These are phyloP conservation scores for Trametes meyenii DNA, from an alignment of 768 basidiomycete genomes.

Conservation along the genomic window DNA sequence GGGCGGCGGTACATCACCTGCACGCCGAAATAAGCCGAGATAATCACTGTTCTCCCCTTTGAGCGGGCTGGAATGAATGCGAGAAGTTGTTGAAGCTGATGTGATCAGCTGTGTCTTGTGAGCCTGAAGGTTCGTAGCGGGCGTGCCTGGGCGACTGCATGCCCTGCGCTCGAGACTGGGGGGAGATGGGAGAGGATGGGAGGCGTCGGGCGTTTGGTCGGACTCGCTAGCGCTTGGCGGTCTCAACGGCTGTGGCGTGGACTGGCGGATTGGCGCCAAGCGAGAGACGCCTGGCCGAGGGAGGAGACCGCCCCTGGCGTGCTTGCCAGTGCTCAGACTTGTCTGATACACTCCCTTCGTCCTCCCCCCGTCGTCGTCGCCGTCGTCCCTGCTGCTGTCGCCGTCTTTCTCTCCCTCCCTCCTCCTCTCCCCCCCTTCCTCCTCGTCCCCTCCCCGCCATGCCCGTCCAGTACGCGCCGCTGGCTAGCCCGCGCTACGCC, in stretches of 20 bases:
- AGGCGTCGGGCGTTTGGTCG: neutral
- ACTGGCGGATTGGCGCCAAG: constrained; percentile 3
- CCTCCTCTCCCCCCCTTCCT: neutral
- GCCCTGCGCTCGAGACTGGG: no score
- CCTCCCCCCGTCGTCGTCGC: neutral
- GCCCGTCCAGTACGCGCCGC: constrained; percentile 54
- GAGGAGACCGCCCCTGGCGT: no score
- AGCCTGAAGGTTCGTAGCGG: neutral
- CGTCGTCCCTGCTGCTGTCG: neutral
- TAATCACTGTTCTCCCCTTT: neutral
- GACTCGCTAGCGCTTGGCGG: no score
- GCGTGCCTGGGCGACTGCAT: neutral
- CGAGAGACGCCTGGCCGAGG: neutral
- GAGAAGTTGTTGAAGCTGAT: constrained; percentile 1
- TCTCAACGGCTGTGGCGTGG: neutral
- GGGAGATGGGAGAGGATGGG: neutral
- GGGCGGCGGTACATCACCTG: no score
- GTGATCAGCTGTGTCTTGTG: neutral
- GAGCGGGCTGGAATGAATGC: neutral
- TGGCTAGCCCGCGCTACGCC: constrained; percentile 50
- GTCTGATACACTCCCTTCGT: neutral
- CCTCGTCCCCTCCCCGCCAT: constrained; percentile 35
- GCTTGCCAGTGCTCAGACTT: neutral
- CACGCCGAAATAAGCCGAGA: neutral
- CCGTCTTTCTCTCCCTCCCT: neutral